Percentiles rank a stretch among this genome's conserved stretches.
These are phyloP conservation scores for Elongisporangium senticosum DNA, from an alignment of 352 stramenopile species.

Conservation along the genomic window DNA sequence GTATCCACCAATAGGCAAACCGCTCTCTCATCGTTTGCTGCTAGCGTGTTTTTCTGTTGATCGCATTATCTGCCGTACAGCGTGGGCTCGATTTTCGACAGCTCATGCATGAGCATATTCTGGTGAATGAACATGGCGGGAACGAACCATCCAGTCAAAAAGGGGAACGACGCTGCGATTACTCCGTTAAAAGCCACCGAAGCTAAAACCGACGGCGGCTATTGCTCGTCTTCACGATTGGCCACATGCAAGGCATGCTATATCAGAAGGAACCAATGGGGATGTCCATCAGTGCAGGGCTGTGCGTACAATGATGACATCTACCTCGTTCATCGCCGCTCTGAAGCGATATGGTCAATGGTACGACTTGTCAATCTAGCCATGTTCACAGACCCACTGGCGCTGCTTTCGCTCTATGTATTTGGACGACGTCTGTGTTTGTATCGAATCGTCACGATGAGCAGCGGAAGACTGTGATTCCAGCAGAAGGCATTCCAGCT, in stretches of 20 bases:
- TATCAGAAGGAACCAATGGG: not conserved
- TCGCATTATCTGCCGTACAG: not conserved
- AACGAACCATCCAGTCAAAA: not conserved
- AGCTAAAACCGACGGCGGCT: not conserved
- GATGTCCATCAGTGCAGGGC: too few species aligned
- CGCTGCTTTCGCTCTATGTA: not conserved
- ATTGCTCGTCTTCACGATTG: not conserved
- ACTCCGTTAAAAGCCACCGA: not conserved
- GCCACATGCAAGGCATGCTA: not conserved
- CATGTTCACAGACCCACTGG: not conserved
- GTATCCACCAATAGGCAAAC: not conserved
- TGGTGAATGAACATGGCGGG: not conserved
- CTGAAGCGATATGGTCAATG: not conserved
- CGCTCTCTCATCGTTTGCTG: not conserved
- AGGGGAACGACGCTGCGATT: not conserved
- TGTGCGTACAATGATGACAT: not conserved
- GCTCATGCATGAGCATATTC: not conserved
- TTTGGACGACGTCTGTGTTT: not conserved
- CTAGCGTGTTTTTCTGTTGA: not conserved
- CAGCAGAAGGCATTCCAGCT: not conserved
- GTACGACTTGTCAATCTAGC: not conserved
- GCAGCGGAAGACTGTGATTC: not conserved
- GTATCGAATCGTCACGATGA: not conserved
- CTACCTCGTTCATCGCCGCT: not conserved
- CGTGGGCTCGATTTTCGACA: not conserved